Evolutionary conservation across 1,284 basidiomycete species (phyloP).

Genomic region (Leccinum colubrinum): DNA sequence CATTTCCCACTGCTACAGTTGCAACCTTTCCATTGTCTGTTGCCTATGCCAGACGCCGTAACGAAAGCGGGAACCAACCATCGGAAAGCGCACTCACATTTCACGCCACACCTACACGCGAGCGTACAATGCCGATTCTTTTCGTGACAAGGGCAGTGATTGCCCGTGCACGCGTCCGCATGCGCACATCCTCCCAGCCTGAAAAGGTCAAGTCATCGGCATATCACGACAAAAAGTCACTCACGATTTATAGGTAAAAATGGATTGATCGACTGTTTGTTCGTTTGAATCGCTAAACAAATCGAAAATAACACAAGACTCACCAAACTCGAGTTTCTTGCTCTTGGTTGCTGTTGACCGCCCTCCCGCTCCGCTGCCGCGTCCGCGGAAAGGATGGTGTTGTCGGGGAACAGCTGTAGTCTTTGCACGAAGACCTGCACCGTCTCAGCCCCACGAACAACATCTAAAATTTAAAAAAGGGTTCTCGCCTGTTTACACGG

Average conservation of each 20-base stretch:
- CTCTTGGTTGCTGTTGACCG: background rate
- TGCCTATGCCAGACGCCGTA: slow-evolving; percentile 10
- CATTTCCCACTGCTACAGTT: slow-evolving; percentile 23
- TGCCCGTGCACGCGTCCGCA: slow-evolving; percentile 35
- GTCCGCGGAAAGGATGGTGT: slow-evolving; percentile 16
- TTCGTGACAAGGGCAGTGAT: slow-evolving; percentile 34
- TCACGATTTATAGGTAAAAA: slow-evolving; percentile 6
- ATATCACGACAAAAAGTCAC: background rate
- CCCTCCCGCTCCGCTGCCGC: background rate
- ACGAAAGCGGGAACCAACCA: background rate
- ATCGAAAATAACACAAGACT: background rate
- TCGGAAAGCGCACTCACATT: slow-evolving; percentile 30
- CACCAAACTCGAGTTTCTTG: slow-evolving; percentile 19
- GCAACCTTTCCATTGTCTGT: slow-evolving; percentile 28
- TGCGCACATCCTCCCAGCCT: slow-evolving; percentile 41
- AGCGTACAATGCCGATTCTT: slow-evolving; percentile 35
- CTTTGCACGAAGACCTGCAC: slow-evolving; percentile 20
- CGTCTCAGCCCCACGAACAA: background rate
- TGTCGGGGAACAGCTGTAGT: slow-evolving; percentile 27
- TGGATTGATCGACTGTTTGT: background rate
- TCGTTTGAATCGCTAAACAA: background rate
- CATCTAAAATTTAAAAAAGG: no score
- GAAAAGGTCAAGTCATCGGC: background rate
- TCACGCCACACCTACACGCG: slow-evolving; percentile 38
- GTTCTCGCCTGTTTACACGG: slow-evolving; percentile 38